Evolutionary conservation across 2,329 filamentous ascomycete genomes (phyloP), one percentile per base, ranked within the genome.

Genomic region (Cordyceps tenuipes): DNA sequence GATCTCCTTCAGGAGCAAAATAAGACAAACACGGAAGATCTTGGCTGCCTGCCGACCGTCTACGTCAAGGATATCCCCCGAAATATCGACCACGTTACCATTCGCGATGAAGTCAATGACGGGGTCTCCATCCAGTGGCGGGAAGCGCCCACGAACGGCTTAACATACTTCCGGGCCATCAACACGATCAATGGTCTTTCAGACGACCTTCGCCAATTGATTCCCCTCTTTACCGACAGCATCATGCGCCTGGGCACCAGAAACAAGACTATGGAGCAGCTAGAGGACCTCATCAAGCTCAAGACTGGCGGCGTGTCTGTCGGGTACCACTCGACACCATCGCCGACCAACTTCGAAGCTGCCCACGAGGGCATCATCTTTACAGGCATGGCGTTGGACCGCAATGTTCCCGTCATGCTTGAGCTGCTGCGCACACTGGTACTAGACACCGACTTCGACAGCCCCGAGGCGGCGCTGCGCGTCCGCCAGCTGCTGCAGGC

Each of bases 161-260:
- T 99, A 61, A 97, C 93, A 1, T 99, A 99, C 71, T 96, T 99
- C 77, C 87, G 92, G 62, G 91, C 91, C 3, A 83, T 97, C 71
- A 91, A 95, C 70, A 81, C 83, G 0, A 79, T 97, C 59, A 82
- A 90, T 49, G 84, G 88, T 62, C 77, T 99, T 15, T 91, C 93
- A 0, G 87, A 93, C 63, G 90, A 97, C 63, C 80, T 97, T 57
- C 84, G 94, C 57, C 80, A 90, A 66, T 79, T 97, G 61, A 83
- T 97, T 52, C 94, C 94, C 0, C 77, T 99, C 0, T 97, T 97
- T 70, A 91, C 90, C 15, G 92, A 96, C 69, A 87, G 89, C 43
- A 86, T 99, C 63, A 94, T 97, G 89, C 88, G 94, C 21, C 82
- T 99, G 9, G 94, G 94, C 15, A 99, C 93, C 2, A 89, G 88